Evolutionary conservation across 1,284 basidiomycete genomes (phyloP), one percentile per base, ranked within the genome.

Genomic region (Apiotrichum veenhuisii): DNA sequence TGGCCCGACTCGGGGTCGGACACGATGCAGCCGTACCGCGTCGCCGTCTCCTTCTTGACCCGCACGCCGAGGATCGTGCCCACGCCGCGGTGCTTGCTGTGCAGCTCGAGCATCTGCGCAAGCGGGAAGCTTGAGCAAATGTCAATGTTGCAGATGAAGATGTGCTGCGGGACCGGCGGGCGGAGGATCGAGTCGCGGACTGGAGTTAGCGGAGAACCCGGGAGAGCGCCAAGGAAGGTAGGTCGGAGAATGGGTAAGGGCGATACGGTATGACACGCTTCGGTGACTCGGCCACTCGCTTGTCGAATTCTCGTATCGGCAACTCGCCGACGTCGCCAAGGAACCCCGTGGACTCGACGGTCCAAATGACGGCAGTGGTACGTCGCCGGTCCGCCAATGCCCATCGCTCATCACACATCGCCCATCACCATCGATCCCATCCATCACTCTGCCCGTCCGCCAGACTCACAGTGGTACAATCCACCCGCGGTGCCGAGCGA

Each of bases 71-170:
- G 68, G 57, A 82, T 77, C 10, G 80, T 80, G 33, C 78, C 80
- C 18, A 80, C 79, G 14, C 80, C 80, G 30, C 79, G 72, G 66
- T 81, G 80, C 47, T 70, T 70, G 51, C 70, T 69, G 64, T 82
- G 80, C 61, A 80, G 71, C 22, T 72, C 73, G 60, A 78, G 76
- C 54, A 82, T 70, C 57, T 80, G 70, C 18, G 59, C 55, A 45
- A 81, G 68, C 12, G 79, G 79, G 68, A 79, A 82, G 18, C 72
- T 74, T 55, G 77, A 80, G 64, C 77, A 79, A 57, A 82, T 77
- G 64, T 82, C 80, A 63, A 80, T 79, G 69, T 82, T 80, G 64
- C 80, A 76, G 64, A 82, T 79, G 64, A 80, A 81, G 69, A 82
- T 77, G 69, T 79, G 72, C 57, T 77, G 70, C 5, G 80, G 79